Conservation (phyloP, 768 basidiomycete species). For the Leccinum rimulosum region DNA sequence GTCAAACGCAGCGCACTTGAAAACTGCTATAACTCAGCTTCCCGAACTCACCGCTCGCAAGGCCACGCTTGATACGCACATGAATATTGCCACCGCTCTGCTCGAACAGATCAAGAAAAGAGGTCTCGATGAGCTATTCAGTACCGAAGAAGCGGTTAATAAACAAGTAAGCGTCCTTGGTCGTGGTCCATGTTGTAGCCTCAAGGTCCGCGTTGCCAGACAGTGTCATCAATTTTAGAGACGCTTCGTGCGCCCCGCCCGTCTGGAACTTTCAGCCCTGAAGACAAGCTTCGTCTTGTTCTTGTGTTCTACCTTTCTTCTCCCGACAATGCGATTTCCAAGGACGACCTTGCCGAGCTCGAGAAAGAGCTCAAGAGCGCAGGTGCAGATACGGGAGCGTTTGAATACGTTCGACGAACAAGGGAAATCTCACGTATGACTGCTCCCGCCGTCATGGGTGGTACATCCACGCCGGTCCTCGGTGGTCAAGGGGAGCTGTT, state of each 20-base stretch:
- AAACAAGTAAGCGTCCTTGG: slow-evolving; percentile 59
- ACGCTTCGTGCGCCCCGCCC: slow-evolving; percentile 73
- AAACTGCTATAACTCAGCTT: slow-evolving; percentile 94
- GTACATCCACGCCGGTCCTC: slow-evolving; percentile 65
- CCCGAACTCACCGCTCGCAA: slow-evolving; percentile 97
- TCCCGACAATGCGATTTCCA: slow-evolving; percentile 74
- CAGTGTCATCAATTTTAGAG: slow-evolving; percentile 77
- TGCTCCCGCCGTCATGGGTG: slow-evolving; percentile 56
- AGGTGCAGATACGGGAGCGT: slow-evolving; percentile 77
- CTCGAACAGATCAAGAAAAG: slow-evolving; percentile 94
- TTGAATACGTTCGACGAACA: slow-evolving; percentile 90
- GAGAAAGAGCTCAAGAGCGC: slow-evolving; percentile 82
- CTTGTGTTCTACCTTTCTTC: slow-evolving; percentile 94
- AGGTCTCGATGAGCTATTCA: slow-evolving; percentile 95
- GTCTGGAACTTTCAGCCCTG: slow-evolving; percentile 61
- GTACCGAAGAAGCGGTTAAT: slow-evolving; percentile 85
- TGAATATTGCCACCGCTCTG: slow-evolving; percentile 97
- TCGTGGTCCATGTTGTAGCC: not conserved
- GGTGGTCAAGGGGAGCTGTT: slow-evolving; percentile 83
- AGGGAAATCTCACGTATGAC: slow-evolving; percentile 94
- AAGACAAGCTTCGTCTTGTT: slow-evolving; percentile 90
- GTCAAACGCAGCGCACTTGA: slow-evolving; percentile 90
- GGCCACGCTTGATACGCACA: slow-evolving; percentile 94
- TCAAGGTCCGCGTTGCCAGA: slow-evolving; percentile 40
- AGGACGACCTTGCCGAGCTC: slow-evolving; percentile 85